Base-by-base conservation (phyloP, 768 basidiomycete genomes). In the Trametes elegans region DNA sequence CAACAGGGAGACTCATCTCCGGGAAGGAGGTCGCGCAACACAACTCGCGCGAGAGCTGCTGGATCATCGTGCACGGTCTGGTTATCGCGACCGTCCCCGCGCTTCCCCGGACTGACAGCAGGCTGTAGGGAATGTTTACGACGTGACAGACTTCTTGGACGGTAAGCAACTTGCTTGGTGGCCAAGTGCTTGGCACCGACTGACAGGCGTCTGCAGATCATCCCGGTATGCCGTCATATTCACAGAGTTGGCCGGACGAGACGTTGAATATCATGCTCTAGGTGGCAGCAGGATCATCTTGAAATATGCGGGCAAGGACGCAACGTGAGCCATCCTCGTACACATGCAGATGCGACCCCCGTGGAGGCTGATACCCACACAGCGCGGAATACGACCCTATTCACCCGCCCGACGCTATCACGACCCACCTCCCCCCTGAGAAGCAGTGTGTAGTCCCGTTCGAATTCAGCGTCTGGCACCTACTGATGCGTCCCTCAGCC, bases 401-500 rank as follows among this genome's bases (percentile, higher is more conserved):
- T 45, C 94, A 96, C 65, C 93, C 94, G 2, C 92, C 82, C 35
- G 85, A 85, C 68, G 89, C 79, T 50, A 93, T 89, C 59, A 84
- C 79, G 19, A 83, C 81, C 18, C 82, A 93, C 67, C 73, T 94
- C 24, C 87, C 88, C 6, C 79, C 76, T n/a, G 89, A 94, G 61
- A 95, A 93, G 67, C 90, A 93, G 71, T 69, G 31, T 42, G 67
- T 55, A 18, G 13, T 18, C 29, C 9, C 13, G 16, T 5, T 10
- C 7, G n/a, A 23, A 11, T 18, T 11, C 11, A n/a, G n/a, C n/a
- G n/a, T 44, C 14, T 21, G 16, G 10, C 23, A 34, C 8, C 53
- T 16, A 10, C 23, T 4, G n/a, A 14, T 5, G n/a, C 21, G 21
- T 14, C 1, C n/a, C 19, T 19, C 3, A 76, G 74, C 63, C 73